These are phyloP conservation scores for Arthrobotrys entomopaga DNA, from an alignment of 2,329 filamentous ascomycete species.

Conservation along the genomic window DNA sequence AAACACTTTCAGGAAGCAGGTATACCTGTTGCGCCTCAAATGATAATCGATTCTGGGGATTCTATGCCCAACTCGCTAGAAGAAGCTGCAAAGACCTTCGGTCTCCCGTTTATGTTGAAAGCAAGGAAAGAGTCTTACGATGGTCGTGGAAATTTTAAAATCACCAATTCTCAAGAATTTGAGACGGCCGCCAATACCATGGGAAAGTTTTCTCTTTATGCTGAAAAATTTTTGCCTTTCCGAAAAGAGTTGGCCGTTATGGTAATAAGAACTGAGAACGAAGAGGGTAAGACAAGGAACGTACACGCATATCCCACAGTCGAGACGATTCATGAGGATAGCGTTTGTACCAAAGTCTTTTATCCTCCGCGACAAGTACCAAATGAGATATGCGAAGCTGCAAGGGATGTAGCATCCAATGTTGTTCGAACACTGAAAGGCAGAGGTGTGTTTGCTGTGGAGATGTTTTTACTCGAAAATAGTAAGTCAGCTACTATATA, in stretches of 20 bases:
- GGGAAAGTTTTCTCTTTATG: slow-evolving; percentile 74
- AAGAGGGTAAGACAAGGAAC: slow-evolving; percentile 67
- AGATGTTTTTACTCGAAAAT: slow-evolving; percentile 87
- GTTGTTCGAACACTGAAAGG: slow-evolving; percentile 64
- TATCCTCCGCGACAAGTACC: slow-evolving; percentile 78
- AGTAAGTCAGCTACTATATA: slow-evolving; percentile 58
- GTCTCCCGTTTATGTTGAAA: slow-evolving; percentile 92
- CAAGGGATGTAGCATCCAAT: slow-evolving; percentile 70
- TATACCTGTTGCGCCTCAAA: slow-evolving; percentile 77
- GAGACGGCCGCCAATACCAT: slow-evolving; percentile 71
- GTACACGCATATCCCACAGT: slow-evolving; percentile 82
- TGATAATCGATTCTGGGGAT: slow-evolving; percentile 67
- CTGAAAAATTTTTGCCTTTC: slow-evolving; percentile 89
- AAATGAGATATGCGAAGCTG: slow-evolving; percentile 68
- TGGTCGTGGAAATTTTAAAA: slow-evolving; percentile 78
- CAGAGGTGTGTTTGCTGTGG: slow-evolving; percentile 90
- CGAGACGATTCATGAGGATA: slow-evolving; percentile 94
- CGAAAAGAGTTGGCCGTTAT: slow-evolving; percentile 89
- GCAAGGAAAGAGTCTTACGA: slow-evolving; percentile 90
- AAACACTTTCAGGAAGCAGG: slow-evolving; percentile 75
- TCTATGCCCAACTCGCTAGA: slow-evolving; percentile 70
- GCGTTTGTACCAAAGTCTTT: slow-evolving; percentile 92
- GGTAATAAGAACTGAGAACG: slow-evolving; percentile 77
- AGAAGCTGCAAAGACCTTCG: slow-evolving; percentile 71
- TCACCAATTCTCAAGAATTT: slow-evolving; percentile 73